Conservation (phyloP, 1,284 basidiomycete species). For the Ganoderma multipileum region DNA sequence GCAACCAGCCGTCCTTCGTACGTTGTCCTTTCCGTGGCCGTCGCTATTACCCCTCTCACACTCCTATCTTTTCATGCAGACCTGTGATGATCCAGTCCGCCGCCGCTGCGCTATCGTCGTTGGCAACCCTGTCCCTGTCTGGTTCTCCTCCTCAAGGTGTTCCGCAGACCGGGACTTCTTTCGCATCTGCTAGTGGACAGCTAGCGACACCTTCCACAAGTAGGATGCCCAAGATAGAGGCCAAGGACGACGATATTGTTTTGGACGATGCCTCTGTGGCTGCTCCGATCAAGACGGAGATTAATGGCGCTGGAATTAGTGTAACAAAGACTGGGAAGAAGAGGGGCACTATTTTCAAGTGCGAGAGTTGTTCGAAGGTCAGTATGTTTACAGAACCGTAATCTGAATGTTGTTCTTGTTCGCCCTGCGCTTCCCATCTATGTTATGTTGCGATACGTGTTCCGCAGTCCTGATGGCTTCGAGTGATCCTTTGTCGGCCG, state of each 20-base stretch:
- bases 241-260: slow-evolving; percentile 34
- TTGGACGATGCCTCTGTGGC: slow-evolving; percentile 28
- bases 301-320: slow-evolving; percentile 46
- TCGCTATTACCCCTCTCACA: slow-evolving; percentile 11
- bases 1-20: slow-evolving; percentile 74
- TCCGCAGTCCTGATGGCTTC: background rate
- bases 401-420: background rate
- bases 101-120: slow-evolving; percentile 53
- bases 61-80: slow-evolving; percentile 38
- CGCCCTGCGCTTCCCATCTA: background rate
- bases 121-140: slow-evolving; percentile 59
- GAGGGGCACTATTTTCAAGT: slow-evolving; percentile 86
- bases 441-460: background rate
- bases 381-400: slow-evolving; percentile 19
- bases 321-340: slow-evolving; percentile 57
- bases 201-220: slow-evolving; percentile 20
- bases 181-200: slow-evolving; percentile 36
- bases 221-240: slow-evolving; percentile 33
- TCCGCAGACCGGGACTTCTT: slow-evolving; percentile 36
- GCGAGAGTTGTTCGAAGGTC: slow-evolving; percentile 92
- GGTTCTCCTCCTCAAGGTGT: slow-evolving; percentile 47
- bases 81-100: slow-evolving; percentile 51
- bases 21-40: slow-evolving; percentile 43
- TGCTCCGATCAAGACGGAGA: slow-evolving; percentile 38
- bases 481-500: background rate